Base-by-base conservation (phyloP, 352 stramenopile genomes). In the Phytophthora citricola region DNA sequence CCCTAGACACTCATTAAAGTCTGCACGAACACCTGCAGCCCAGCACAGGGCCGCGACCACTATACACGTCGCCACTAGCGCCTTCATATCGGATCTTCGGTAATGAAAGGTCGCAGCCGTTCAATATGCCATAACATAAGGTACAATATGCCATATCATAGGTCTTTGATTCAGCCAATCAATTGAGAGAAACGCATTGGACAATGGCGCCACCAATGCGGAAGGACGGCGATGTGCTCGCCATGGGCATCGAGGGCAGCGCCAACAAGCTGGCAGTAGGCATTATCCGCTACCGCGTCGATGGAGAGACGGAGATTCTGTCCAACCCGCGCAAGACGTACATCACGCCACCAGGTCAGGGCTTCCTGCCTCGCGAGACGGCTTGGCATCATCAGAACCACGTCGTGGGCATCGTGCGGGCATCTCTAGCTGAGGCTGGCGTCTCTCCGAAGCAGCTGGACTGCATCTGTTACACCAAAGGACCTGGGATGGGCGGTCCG, bases 301-400 rank as follows among this genome's bases (percentile, higher is more conserved):
- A 92, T 55, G 86, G 81, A 38, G 85, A 92, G 75, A 97, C 81
- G 47, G 89, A 90, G 47, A 99, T 99, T 62, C 78, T 99, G 43
- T 93, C 97, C 20, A 99, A 99, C 81, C 97, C 97, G 54, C 84
- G 98, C 52, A 99, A 99, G 84, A 99, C 98, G 46, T 99, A 99
- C 81, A 97, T 99, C 58, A 97, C 97, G 48, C 98, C 98, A 3
- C 88, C 97, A 1, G 98, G 98, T 20, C 87, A 98, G 51, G 98
- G 98, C 9, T 99, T 99, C 67, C 69, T 99, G 52, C 98, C 98
- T 32, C 90, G 97, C 36, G 96, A 99, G 83, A 99, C 98, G 9
- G 94, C 97, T 31, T 98, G 90, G 91, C 98, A 99, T 85, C 98
- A 99, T 84, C 97, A 99, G 83, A 87, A 96, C 70, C 94, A 99